Conservation (phyloP, 2,329 filamentous ascomycete species). For the Trichophyton mentagrophytes region DNA sequence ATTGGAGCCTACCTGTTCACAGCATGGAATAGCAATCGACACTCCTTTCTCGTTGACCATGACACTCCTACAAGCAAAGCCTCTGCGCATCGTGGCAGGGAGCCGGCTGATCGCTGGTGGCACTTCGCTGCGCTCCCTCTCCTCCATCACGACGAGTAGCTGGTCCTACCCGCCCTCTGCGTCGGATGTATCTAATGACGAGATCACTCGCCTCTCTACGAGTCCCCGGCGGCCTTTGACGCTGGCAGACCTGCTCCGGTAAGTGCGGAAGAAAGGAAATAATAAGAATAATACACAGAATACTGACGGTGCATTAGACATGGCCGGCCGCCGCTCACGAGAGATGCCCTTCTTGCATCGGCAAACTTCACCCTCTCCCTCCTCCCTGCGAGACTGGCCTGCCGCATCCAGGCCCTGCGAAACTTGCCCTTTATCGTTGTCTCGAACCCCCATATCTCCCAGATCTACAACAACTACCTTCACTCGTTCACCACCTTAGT, state of each 20-base stretch:
- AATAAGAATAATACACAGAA: too few relatives aligned
- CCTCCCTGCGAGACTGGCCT: conserved; percentile 80
- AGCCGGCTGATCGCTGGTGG: neutral
- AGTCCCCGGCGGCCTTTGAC: conserved; percentile 70
- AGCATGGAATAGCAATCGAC: conserved; percentile 2
- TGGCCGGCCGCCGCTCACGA: conserved; percentile 73
- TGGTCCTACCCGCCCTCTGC: conserved; percentile 36
- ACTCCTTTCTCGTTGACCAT: neutral
- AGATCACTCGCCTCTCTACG: conserved; percentile 65
- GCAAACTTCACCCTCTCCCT: conserved; percentile 93
- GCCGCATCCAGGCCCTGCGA: conserved; percentile 82
- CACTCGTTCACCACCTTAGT: conserved; percentile 84
- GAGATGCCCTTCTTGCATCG: conserved; percentile 67
- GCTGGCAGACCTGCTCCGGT: conserved; percentile 81
- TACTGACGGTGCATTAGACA: conserved; percentile 33
- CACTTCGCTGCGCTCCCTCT: neutral
- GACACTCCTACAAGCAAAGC: neutral
- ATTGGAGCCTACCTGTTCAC: neutral
- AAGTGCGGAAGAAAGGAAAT: conserved; percentile 17
- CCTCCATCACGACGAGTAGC: conserved; percentile 9
- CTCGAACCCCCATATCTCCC: conserved; percentile 87
- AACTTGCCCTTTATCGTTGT: conserved; percentile 97
- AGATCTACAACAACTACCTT: conserved; percentile 92
- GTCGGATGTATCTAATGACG: conserved; percentile 52
- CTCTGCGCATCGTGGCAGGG: neutral